A percentile compares a stretch with the other conserved stretches of the same genome.
Evolutionary conservation across 176 grass and related monocot species (phyloP).

Genomic region (Bromus sterilis): DNA sequence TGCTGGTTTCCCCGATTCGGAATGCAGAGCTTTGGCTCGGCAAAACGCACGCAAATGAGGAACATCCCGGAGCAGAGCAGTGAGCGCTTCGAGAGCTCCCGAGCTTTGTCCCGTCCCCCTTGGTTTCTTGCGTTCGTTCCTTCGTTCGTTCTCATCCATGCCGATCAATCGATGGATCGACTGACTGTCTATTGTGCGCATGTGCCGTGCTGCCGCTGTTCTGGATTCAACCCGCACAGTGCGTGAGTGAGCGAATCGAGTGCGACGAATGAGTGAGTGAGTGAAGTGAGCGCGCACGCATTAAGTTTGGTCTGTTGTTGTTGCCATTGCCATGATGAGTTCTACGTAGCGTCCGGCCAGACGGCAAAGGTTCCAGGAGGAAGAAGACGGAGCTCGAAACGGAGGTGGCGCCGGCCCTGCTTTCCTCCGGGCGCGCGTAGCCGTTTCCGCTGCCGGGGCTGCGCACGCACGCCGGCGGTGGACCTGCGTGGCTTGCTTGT

Average conservation of each 20-base stretch:
- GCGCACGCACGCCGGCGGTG: neutral
- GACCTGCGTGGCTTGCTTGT: neutral
- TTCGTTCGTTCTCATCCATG: neutral
- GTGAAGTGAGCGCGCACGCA: neutral
- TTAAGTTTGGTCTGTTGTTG: neutral
- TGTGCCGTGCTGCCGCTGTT: neutral
- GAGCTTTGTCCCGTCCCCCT: neutral
- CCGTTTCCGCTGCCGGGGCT: neutral
- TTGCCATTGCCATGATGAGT: slow-evolving; percentile 4
- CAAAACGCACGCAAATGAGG: neutral
- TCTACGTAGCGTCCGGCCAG: neutral
- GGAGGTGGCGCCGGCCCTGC: neutral
- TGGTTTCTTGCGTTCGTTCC: neutral
- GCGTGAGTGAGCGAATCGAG: neutral
- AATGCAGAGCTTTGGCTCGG: neutral
- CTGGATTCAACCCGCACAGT: neutral
- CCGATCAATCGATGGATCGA: neutral
- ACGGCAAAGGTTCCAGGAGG: neutral
- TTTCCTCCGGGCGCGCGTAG: neutral
- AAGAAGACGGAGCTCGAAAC: neutral
- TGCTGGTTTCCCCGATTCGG: neutral
- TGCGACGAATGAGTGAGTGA: neutral
- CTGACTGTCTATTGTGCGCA: neutral
- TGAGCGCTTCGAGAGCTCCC: neutral
- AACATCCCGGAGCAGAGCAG: neutral